Percentiles rank a stretch among this genome's conserved stretches.
phyloP scores from a whole-genome alignment of 2,329 filamentous ascomycete species.

The Penicillium brasilianum region DNA sequence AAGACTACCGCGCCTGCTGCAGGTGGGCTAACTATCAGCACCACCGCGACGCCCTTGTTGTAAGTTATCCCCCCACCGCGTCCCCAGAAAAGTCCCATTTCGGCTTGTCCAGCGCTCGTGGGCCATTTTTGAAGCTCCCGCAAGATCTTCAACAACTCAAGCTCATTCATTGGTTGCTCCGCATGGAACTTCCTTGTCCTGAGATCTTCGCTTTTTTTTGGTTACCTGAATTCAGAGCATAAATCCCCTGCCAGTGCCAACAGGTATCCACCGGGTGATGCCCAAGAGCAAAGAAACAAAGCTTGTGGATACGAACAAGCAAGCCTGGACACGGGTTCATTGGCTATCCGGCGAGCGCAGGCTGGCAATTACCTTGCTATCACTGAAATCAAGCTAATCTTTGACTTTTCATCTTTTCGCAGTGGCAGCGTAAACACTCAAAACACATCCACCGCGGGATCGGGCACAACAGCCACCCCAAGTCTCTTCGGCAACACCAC shows the following conservation, averaged over 20 bases:
- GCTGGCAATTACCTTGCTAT: not conserved
- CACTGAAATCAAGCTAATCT: slow-evolving; percentile 23
- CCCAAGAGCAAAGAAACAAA: not conserved
- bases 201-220: not conserved
- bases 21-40: slow-evolving; percentile 59
- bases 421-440: slow-evolving; percentile 39
- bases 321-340: not conserved
- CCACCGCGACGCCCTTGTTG: slow-evolving; percentile 55
- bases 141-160: slow-evolving; percentile 3
- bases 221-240: not conserved
- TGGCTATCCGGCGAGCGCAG: not conserved
- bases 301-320: not conserved
- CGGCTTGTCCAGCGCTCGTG: not conserved
- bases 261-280: not conserved
- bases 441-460: slow-evolving; percentile 35
- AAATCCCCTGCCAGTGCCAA: not conserved
- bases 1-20: slow-evolving; percentile 42
- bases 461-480: slow-evolving; percentile 35
- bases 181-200: not conserved
- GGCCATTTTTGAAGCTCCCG: not conserved
- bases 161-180: not conserved
- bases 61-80: slow-evolving; percentile 38
- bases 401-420: slow-evolving; percentile 11
- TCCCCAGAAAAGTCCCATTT: not conserved
- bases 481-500: slow-evolving; percentile 39